Percentiles rank a stretch among this genome's conserved stretches.
Conservation (phyloP, 75 land plant genomes). For the Sequoia sempervirens region DNA sequence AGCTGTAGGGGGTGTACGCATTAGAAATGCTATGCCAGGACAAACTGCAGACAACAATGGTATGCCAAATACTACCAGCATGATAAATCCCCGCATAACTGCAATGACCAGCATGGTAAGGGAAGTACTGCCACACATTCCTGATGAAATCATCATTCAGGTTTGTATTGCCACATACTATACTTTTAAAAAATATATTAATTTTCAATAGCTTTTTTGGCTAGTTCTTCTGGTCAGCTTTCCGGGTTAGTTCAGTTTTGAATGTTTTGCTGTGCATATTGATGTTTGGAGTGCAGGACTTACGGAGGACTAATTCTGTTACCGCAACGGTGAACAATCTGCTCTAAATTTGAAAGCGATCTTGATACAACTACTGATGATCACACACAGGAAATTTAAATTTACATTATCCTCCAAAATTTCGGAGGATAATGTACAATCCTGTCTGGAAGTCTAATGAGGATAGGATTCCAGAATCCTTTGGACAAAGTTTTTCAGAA, state of each 20-base stretch:
- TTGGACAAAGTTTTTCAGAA: background rate
- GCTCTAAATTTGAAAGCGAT: conserved; percentile 34
- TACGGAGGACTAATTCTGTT: conserved; percentile 66
- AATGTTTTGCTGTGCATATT: background rate
- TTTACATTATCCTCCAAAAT: background rate
- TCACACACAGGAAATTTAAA: background rate
- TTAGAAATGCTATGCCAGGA: conserved; percentile 25
- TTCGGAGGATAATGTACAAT: background rate
- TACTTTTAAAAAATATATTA: too few species aligned
- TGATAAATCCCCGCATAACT: conserved; percentile 34
- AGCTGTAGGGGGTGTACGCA: conserved; percentile 25
- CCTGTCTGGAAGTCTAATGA: background rate
- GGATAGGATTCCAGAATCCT: background rate
- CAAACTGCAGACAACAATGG: conserved; percentile 26
- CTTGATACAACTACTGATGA: background rate
- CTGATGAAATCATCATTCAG: conserved; percentile 88
- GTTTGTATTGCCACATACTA: conserved; percentile 22
- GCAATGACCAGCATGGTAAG: conserved; percentile 80
- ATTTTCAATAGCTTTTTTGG: background rate
- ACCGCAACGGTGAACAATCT: conserved; percentile 78
- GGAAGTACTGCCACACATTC: conserved; percentile 86
- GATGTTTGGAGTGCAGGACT: conserved; percentile 50
- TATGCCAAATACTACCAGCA: background rate
- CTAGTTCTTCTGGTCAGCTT: background rate
- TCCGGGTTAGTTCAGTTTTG: background rate